These are phyloP conservation scores for Rhodocollybia butyracea DNA, from an alignment of 768 basidiomycete genomes.

Conservation along the genomic window DNA sequence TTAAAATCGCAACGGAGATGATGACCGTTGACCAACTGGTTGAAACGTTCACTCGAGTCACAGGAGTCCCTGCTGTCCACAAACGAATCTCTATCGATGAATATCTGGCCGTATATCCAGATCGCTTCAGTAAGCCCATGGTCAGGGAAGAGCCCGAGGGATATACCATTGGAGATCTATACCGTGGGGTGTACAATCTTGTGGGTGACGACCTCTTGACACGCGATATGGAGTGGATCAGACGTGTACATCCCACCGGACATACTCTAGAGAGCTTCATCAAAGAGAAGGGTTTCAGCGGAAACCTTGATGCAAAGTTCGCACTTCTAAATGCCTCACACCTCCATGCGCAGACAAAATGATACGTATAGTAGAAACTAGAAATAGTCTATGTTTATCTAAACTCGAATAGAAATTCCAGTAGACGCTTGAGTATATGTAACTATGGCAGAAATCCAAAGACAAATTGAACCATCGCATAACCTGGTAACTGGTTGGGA, in stretches of 20 bases:
- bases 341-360: neutral
- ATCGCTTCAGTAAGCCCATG: slow-evolving; percentile 26
- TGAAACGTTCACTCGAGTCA: slow-evolving; percentile 33
- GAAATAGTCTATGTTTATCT: too few species aligned
- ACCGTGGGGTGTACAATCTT: slow-evolving; percentile 40
- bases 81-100: slow-evolving; percentile 28
- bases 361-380: too few species aligned
- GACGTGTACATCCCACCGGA: slow-evolving; percentile 32
- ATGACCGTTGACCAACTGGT: slow-evolving; percentile 35
- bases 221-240: slow-evolving; percentile 41
- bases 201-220: slow-evolving; percentile 42
- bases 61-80: slow-evolving; percentile 31
- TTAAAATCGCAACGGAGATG: slow-evolving; percentile 33
- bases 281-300: slow-evolving; percentile 28
- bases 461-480: too few species aligned
- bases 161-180: slow-evolving; percentile 36
- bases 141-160: slow-evolving; percentile 30
- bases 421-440: too few species aligned
- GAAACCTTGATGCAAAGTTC: slow-evolving; percentile 4
- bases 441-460: too few species aligned
- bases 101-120: slow-evolving; percentile 26
- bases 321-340: neutral
- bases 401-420: too few species aligned
- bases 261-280: slow-evolving; percentile 40
- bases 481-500: too few species aligned